Conservation (phyloP, 148 eudicot species). For the Fallopia convolvulus region DNA sequence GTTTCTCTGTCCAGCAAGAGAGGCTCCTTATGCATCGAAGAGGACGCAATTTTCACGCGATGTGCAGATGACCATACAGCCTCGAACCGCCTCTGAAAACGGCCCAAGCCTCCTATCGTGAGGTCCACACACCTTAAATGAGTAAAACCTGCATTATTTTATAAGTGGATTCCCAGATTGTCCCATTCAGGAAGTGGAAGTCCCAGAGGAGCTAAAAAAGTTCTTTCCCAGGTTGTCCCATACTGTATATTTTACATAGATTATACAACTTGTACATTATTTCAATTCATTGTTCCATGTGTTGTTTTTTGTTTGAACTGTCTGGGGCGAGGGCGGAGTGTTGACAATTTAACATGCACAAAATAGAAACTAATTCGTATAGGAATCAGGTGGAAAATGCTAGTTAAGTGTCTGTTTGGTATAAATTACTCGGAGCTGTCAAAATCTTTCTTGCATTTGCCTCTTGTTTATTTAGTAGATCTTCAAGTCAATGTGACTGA, state of each 20-base stretch:
- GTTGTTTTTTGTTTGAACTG: background rate
- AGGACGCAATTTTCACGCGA: constrained; percentile 72
- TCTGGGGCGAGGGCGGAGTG: background rate
- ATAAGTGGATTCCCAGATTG: background rate
- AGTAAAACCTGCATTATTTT: background rate
- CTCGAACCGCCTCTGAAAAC: constrained; percentile 74
- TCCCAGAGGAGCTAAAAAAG: background rate
- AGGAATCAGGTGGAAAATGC: constrained; percentile 1
- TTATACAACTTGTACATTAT: constrained; percentile 4
- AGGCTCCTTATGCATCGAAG: constrained; percentile 81
- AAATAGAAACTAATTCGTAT: background rate
- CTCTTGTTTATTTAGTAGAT: background rate
- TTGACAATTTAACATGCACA: constrained; percentile 4
- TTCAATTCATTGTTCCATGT: background rate
- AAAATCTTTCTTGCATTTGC: background rate
- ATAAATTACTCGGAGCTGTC: background rate
- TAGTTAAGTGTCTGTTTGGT: background rate
- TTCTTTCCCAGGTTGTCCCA: background rate
- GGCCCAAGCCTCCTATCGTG: constrained; percentile 74
- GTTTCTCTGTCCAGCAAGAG: constrained; percentile 48
- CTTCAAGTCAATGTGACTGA: background rate
- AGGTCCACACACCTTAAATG: background rate
- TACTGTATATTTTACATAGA: constrained; percentile 7
- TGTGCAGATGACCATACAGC: constrained; percentile 63
- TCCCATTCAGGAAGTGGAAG: constrained; percentile 2